Conservation (phyloP, 1,139 yeast species). For the Debaryomyces psychrophilus region DNA sequence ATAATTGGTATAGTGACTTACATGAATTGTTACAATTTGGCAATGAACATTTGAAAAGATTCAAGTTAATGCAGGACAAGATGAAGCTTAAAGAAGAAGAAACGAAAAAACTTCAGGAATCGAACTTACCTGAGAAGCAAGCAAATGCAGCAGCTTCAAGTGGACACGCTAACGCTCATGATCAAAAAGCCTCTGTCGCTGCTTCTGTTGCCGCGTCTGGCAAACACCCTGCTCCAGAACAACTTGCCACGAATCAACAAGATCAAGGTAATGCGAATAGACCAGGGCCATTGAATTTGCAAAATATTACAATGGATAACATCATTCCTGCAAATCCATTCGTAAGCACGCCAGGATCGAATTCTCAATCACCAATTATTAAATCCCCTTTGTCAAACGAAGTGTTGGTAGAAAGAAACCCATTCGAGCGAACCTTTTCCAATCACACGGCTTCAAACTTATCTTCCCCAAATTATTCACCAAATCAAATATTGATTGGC, state of each 20-base stretch:
- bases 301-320: not conserved
- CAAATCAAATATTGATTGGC: constrained; percentile 12
- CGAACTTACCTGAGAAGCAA: constrained; percentile 12
- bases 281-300: not conserved
- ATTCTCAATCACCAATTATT: constrained; percentile 5
- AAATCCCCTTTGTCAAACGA: constrained; percentile 7
- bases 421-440: constrained; percentile 41
- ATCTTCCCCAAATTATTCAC: constrained; percentile 22
- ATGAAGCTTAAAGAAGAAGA: constrained; percentile 22
- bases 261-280: not conserved
- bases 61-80: constrained; percentile 37
- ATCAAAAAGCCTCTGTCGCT: not conserved
- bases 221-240: not conserved
- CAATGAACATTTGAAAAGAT: constrained; percentile 37
- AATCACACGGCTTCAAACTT: constrained; percentile 17
- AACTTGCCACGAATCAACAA: not conserved
- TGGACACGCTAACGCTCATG: not conserved
- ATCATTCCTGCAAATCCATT: not conserved
- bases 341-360: not conserved
- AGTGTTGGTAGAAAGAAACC: constrained; percentile 34
- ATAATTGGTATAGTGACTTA: constrained; percentile 43
- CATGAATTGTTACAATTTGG: constrained; percentile 44
- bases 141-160: constrained; percentile 2
- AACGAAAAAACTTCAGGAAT: constrained; percentile 14
- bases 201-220: not conserved